Evolutionary conservation across 148 eudicot species (phyloP).

Genomic region (Dianthus caryophyllus): DNA sequence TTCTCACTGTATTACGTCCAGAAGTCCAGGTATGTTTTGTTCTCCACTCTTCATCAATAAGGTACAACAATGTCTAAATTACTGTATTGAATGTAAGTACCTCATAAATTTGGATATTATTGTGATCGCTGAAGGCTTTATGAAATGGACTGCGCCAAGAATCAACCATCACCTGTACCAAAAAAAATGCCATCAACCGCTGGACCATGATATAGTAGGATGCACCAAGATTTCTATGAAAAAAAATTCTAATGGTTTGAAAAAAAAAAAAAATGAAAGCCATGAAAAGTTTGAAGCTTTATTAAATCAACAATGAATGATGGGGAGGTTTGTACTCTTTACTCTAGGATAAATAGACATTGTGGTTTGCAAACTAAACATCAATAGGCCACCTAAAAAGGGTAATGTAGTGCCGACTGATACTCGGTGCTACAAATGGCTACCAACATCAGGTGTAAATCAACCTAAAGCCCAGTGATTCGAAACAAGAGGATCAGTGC

Average conservation of each 20-base stretch:
- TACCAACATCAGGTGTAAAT: neutral
- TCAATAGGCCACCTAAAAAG: neutral
- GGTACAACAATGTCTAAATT: neutral
- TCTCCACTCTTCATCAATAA: neutral
- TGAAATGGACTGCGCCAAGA: conserved; percentile 82
- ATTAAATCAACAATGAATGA: too few relatives aligned
- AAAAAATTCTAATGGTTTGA: neutral
- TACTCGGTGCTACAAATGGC: neutral
- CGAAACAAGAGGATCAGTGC: neutral
- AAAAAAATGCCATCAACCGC: neutral
- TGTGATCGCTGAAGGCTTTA: conserved; percentile 42
- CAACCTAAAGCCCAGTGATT: neutral
- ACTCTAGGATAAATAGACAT: neutral
- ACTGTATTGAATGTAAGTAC: conserved; percentile 30
- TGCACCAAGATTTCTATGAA: neutral
- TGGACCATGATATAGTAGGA: neutral
- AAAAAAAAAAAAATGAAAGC: neutral
- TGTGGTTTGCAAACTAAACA: neutral
- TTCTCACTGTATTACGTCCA: neutral
- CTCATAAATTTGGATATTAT: conserved; percentile 64
- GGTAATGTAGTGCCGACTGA: neutral
- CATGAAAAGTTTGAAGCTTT: too few relatives aligned
- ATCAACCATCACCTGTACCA: conserved; percentile 63
- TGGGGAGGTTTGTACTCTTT: neutral
- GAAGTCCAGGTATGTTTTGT: neutral